Percentiles rank a stretch among this genome's conserved stretches.
Conservation (phyloP, 129 eudicot species). For the Escallonia rubra region DNA sequence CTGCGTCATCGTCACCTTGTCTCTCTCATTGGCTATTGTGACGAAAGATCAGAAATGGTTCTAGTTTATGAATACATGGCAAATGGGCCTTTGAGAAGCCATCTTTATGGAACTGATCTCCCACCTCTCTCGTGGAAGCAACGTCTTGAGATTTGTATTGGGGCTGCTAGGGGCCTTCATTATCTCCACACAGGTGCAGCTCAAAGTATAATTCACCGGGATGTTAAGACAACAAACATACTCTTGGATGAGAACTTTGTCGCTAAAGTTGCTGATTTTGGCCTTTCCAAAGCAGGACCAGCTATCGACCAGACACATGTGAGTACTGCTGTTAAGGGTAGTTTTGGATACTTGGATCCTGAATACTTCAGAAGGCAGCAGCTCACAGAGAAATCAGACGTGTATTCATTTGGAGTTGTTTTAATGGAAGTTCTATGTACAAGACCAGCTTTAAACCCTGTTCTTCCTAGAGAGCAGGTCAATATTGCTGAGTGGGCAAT, state of each 20-base stretch:
- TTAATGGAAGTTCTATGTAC: conserved; percentile 89
- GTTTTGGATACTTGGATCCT: conserved; percentile 97
- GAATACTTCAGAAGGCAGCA: conserved; percentile 97
- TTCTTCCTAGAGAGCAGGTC: conserved; percentile 93
- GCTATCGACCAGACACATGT: conserved; percentile 92
- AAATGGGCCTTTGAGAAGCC: conserved; percentile 95
- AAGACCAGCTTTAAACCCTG: conserved; percentile 91
- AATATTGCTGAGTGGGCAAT: conserved; percentile 99
- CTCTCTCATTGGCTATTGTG: conserved; percentile 92
- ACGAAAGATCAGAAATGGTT: conserved; percentile 95
- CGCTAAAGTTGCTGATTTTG: conserved; percentile 97
- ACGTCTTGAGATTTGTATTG: conserved; percentile 91
- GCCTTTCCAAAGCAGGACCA: conserved; percentile 90
- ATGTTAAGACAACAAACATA: conserved; percentile 96
- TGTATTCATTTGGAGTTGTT: conserved; percentile 94
- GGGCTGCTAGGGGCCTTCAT: conserved; percentile 96
- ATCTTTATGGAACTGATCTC: conserved; percentile 86
- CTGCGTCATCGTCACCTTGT: conserved; percentile 95
- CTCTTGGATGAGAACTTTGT: conserved; percentile 84
- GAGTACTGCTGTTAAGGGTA: conserved; percentile 97
- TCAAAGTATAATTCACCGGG: conserved; percentile 84
- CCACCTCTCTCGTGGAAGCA: conserved; percentile 82
- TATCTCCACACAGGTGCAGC: conserved; percentile 98
- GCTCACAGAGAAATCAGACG: conserved; percentile 92
- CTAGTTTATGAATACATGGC: conserved; percentile 96